phyloP scores from a whole-genome alignment of 805 yeast genomes.

The Dipodascus geniculatus region DNA sequence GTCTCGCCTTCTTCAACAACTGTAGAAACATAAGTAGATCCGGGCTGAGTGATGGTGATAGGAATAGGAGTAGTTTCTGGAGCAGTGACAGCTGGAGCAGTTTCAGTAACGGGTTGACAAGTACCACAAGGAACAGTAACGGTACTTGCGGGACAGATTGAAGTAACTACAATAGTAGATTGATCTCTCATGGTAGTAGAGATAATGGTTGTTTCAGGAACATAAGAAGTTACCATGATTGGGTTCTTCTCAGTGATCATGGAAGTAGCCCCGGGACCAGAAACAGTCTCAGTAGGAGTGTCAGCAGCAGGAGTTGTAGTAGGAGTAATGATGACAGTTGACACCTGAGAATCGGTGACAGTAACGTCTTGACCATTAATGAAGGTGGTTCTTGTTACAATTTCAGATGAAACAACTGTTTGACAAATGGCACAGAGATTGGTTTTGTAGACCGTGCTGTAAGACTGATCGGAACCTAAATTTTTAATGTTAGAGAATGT shows the following conservation, averaged over 20 bases:
- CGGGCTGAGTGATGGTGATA: neutral
- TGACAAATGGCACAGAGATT: neutral
- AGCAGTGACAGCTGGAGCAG: neutral
- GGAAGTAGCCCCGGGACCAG: neutral
- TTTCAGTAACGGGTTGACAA: neutral
- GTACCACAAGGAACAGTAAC: conserved; percentile 1
- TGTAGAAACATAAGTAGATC: neutral
- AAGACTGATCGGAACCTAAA: too few relatives aligned
- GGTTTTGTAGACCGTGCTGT: neutral
- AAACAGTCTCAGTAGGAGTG: neutral
- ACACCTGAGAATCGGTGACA: neutral
- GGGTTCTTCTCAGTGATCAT: neutral
- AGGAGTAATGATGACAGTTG: neutral
- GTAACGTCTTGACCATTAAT: neutral
- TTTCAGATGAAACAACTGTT: neutral
- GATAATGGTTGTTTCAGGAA: neutral
- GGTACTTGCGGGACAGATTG: neutral
- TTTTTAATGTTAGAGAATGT: too few relatives aligned
- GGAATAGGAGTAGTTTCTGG: neutral
- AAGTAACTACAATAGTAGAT: neutral
- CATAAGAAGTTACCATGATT: neutral
- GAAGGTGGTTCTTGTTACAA: neutral
- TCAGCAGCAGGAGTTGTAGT: neutral
- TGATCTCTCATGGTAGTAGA: neutral
- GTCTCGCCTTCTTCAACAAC: neutral